A percentile compares a stretch with the other conserved stretches of the same genome.
Evolutionary conservation across 2,329 filamentous ascomycete species (phyloP).

Genomic region (Xylariales sp.): DNA sequence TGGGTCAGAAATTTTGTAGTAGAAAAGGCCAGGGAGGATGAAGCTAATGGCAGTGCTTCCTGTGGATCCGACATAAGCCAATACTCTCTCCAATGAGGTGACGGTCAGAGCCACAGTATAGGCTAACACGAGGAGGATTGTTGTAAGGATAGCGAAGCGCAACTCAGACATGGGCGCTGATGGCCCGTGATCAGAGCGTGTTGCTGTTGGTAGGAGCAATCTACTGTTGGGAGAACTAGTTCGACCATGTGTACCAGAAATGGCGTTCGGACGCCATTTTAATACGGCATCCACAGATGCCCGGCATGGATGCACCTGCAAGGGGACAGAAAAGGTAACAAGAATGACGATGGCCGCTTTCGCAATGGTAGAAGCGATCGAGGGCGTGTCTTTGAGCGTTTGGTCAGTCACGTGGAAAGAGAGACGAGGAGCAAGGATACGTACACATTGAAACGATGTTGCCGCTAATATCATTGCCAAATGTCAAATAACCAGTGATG

Average conservation of each 20-base stretch:
- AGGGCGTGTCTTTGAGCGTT: slow-evolving; percentile 68
- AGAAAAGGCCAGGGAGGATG: slow-evolving; percentile 94
- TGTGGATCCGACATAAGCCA: slow-evolving; percentile 95
- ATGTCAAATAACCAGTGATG: slow-evolving; percentile 95
- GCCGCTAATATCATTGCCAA: slow-evolving; percentile 87
- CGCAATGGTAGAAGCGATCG: slow-evolving; percentile 87
- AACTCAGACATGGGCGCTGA: slow-evolving; percentile 80
- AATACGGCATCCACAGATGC: slow-evolving; percentile 96
- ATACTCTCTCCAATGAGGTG: slow-evolving; percentile 85
- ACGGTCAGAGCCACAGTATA: slow-evolving; percentile 94
- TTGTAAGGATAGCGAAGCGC: slow-evolving; percentile 90
- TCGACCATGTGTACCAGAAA: slow-evolving; percentile 53
- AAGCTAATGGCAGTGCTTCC: slow-evolving; percentile 97
- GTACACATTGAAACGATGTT: slow-evolving; percentile 95
- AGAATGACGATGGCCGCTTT: slow-evolving; percentile 95
- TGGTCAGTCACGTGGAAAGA: slow-evolving; percentile 16
- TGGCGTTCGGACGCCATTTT: slow-evolving; percentile 80
- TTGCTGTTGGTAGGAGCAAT: slow-evolving; percentile 56
- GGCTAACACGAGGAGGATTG: slow-evolving; percentile 82
- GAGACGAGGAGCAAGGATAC: slow-evolving; percentile 48
- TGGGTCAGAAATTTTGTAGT: slow-evolving; percentile 96
- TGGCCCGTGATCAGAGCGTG: slow-evolving; percentile 63
- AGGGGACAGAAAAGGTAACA: slow-evolving; percentile 94
- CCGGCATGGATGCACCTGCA: slow-evolving; percentile 95
- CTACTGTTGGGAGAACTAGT: slow-evolving; percentile 56